phyloP scores from a whole-genome alignment of 1,284 basidiomycete genomes.

The Bjerkandera adusta region DNA sequence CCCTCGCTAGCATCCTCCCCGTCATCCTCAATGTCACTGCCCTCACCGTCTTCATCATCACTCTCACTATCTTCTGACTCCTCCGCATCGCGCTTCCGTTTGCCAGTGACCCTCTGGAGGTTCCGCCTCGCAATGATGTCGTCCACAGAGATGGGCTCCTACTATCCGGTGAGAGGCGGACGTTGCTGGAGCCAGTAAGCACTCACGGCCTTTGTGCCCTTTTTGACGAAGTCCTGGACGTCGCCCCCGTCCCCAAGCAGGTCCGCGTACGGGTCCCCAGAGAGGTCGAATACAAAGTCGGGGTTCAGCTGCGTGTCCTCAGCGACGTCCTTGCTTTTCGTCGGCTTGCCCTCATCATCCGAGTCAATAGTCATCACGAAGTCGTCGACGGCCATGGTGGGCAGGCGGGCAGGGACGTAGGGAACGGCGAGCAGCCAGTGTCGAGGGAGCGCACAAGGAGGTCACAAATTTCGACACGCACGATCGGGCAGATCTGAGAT shows the following conservation, averaged over 20 bases:
- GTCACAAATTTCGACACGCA: slow-evolving; percentile 3
- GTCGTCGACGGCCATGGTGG: slow-evolving; percentile 38
- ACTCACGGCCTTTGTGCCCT: slow-evolving; percentile 65
- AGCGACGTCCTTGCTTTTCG: slow-evolving; percentile 23
- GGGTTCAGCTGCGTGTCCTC: slow-evolving; percentile 74
- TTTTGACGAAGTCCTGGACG: slow-evolving; percentile 55
- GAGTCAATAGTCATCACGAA: slow-evolving; percentile 84
- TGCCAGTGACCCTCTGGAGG: slow-evolving; percentile 41
- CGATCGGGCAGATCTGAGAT: slow-evolving; percentile 5
- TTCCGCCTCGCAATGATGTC: slow-evolving; percentile 83
- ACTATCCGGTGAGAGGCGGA: slow-evolving; percentile 11
- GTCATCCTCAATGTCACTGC: slow-evolving; percentile 29
- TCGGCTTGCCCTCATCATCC: slow-evolving; percentile 54
- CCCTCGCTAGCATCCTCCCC: slow-evolving; percentile 38
- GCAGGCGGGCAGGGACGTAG: background rate
- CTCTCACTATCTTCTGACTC: slow-evolving; percentile 27
- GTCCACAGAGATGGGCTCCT: slow-evolving; percentile 85
- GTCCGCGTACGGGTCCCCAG: slow-evolving; percentile 65
- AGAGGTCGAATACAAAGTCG: slow-evolving; percentile 81
- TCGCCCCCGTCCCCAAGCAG: slow-evolving; percentile 40
- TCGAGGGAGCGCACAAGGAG: background rate
- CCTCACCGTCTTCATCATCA: slow-evolving; percentile 30
- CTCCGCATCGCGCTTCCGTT: slow-evolving; percentile 53
- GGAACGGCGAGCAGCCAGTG: slow-evolving; percentile 1
- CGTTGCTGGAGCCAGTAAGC: no score